These are phyloP conservation scores for Niebla homalea DNA, from an alignment of 495 filamentous ascomycete species.

Conservation along the genomic window DNA sequence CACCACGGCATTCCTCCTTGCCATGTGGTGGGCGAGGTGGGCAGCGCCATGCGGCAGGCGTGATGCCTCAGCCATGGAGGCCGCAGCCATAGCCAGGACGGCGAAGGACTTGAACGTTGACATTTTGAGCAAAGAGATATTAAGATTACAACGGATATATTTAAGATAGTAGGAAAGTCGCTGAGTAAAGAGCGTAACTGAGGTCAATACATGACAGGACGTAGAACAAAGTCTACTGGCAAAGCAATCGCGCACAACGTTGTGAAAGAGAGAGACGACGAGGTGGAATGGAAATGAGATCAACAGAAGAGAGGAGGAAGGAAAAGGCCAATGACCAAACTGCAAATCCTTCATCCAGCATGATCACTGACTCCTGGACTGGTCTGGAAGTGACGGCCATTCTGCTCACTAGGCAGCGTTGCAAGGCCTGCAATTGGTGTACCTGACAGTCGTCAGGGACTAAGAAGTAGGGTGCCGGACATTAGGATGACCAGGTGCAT, in stretches of 20 bases:
- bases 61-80: neutral
- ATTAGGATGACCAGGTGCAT: too few relatives aligned
- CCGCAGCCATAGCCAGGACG: conserved; percentile 3
- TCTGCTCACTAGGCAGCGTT: neutral
- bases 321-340: neutral
- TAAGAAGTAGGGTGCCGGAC: too few relatives aligned
- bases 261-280: conserved; percentile 5
- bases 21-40: neutral
- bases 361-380: neutral
- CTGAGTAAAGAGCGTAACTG: conserved; percentile 11
- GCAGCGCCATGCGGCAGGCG: neutral
- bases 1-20: neutral
- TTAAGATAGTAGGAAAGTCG: conserved; percentile 14
- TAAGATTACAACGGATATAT: conserved; percentile 3
- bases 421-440: neutral
- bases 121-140: conserved; percentile 22
- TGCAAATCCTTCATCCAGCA: neutral
- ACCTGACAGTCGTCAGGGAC: neutral
- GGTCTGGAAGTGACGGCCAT: neutral
- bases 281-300: neutral
- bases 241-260: conserved; percentile 11
- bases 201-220: conserved; percentile 33
- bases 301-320: neutral
- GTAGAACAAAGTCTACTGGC: conserved; percentile 33
- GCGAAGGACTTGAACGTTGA: conserved; percentile 18